Evolutionary conservation across 352 stramenopile species (phyloP).

Genomic region (Phytophthora colocasiae): DNA sequence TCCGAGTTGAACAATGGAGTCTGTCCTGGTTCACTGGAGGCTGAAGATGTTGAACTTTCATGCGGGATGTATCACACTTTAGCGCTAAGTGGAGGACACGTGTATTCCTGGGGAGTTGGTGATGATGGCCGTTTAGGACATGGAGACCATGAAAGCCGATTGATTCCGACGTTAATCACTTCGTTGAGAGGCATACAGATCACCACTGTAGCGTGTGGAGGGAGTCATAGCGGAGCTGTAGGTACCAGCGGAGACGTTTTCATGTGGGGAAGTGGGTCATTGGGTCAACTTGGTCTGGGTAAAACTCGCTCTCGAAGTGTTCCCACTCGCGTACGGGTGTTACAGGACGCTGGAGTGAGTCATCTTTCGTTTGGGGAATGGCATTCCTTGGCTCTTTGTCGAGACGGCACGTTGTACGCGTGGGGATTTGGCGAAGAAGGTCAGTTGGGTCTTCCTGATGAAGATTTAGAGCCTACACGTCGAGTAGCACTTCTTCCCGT

Average conservation of each 20-base stretch:
- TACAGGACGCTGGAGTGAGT: constrained; percentile 49
- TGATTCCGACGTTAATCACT: constrained; percentile 48
- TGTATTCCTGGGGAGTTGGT: constrained; percentile 73
- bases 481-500: constrained; percentile 54
- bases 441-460: constrained; percentile 58
- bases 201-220: constrained; percentile 56
- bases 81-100: constrained; percentile 42
- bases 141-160: constrained; percentile 47
- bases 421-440: constrained; percentile 84
- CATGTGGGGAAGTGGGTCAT: constrained; percentile 63
- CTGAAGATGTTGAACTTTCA: constrained; percentile 50
- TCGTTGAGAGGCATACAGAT: constrained; percentile 44
- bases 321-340: constrained; percentile 52
- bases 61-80: constrained; percentile 71
- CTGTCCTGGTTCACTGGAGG: constrained; percentile 6
- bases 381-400: constrained; percentile 75
- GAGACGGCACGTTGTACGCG: constrained; percentile 56
- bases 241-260: constrained; percentile 54
- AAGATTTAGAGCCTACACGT: constrained; percentile 47
- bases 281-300: constrained; percentile 66
- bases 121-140: constrained; percentile 74
- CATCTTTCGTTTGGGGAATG: constrained; percentile 73
- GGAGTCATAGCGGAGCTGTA: constrained; percentile 64
- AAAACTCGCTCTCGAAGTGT: constrained; percentile 43
- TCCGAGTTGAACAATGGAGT: not conserved